Conservation (phyloP, 495 filamentous ascomycete genomes). For the Chaetomium fimeti region DNA sequence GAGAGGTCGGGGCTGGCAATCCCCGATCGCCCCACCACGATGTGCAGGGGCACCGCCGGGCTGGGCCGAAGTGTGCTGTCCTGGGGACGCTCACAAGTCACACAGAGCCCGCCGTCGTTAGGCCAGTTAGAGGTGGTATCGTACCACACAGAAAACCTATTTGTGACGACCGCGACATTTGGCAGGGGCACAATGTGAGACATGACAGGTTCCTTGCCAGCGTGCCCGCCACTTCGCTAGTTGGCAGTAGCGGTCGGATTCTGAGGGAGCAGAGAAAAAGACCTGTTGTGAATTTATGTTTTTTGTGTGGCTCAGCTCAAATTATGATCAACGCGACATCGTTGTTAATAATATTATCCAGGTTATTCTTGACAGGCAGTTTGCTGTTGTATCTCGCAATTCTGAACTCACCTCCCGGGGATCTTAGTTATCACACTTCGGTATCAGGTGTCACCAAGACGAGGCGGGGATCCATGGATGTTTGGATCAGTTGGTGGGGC, state of each 20-base stretch:
- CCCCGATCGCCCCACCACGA: neutral
- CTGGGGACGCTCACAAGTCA: neutral
- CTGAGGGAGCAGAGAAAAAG: too few species aligned
- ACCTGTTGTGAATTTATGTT: too few species aligned
- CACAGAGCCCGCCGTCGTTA: neutral
- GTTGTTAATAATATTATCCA: too few species aligned
- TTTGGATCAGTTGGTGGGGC: conserved; percentile 8
- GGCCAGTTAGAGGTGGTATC: neutral
- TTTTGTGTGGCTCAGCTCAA: too few species aligned
- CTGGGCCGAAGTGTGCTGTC: neutral
- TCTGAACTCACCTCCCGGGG: too few species aligned
- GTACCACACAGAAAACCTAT: neutral
- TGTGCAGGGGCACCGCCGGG: neutral
- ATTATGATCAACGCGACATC: too few species aligned
- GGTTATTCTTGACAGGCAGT: too few species aligned
- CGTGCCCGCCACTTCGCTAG: neutral
- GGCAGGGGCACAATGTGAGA: neutral
- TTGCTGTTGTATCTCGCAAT: too few species aligned
- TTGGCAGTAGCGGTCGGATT: too few species aligned
- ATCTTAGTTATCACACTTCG: too few species aligned
- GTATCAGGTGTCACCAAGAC: too few species aligned
- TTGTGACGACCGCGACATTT: neutral
- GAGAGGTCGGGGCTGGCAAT: neutral
- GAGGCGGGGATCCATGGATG: neutral
- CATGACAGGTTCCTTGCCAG: too few species aligned